Evolutionary conservation across 1,284 basidiomycete species (phyloP).

Genomic region (Austroboletus novae-zelandiae): DNA sequence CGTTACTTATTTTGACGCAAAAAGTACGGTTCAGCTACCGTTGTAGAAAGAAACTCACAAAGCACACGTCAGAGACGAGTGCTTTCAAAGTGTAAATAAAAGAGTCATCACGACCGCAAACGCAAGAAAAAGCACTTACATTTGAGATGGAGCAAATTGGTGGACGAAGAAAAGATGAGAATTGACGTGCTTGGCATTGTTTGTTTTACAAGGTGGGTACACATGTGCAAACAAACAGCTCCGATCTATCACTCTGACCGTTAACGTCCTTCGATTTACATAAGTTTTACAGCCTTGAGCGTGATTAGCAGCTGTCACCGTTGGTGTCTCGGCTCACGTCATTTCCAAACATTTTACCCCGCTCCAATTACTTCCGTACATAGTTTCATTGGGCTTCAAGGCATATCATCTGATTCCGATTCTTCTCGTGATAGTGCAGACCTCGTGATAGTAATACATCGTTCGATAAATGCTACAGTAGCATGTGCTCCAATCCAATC

Average conservation of each 20-base stretch:
- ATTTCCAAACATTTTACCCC: no score
- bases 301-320: no score
- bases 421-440: no score
- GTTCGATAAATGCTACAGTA: no score
- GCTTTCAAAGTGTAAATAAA: constrained; percentile 51
- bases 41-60: constrained; percentile 49
- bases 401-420: no score
- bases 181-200: background rate
- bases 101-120: constrained; percentile 47
- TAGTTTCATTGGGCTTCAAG: background rate
- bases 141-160: background rate
- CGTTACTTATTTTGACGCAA: background rate
- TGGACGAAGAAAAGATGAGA: no score
- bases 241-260: no score
- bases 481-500: background rate
- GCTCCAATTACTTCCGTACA: background rate
- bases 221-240: constrained; percentile 18
- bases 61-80: constrained; percentile 31
- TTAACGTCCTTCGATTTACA: background rate
- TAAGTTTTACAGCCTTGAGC: background rate
- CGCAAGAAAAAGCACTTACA: constrained; percentile 27
- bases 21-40: constrained; percentile 55
- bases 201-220: background rate
- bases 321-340: no score
- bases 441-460: no score